Base-by-base conservation (phyloP, 2,329 filamentous ascomycete genomes). In the Curvularia spicifera region DNA sequence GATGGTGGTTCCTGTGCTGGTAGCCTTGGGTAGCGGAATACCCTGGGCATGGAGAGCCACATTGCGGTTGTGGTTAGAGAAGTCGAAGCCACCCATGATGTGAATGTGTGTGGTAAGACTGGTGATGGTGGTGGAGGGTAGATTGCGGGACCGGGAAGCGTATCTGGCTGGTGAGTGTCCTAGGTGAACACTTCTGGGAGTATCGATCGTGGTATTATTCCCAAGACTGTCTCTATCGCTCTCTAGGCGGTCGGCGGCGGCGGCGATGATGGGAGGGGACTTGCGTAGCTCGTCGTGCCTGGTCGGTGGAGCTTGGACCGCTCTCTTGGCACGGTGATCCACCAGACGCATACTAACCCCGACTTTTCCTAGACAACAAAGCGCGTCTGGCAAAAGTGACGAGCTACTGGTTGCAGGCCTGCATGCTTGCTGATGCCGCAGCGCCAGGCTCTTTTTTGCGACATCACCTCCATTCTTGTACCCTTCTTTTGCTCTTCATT, bases 41-140 rank as follows among this genome's bases (percentile, higher is more conserved):
- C 96, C 96, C 80, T 90, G 88, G 72, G 94, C 92, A 79, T 98
- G 94, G 70, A 99, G 88, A 66, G 94, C 94, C 78, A 90, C 88
- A 87, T 99, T 99, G 84, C 95, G 92, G 87, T 97, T 97, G 87
- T 98, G 95, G 86, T 99, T 99, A 80, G 93, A 96, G 86, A 99
- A 99, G 83, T 98, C 73, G 71, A 75, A 75, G 70, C 73, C 73
- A 73, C 91, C 89, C 95, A 99, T 99, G 73, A 75, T 89, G 81
- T 66, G 40, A 54, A 47, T 37, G 43, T 37, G 46, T 24, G 42
- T 44, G 26, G 35, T 52, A 22, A 15, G 13, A 37, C 42, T 48
- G 46, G 18, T 20, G 28, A 20, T 24, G 43, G 42, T 24, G 29
- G 10, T 31, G 6, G 20, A 8, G 9, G 31, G 33, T 13, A 15